Evolutionary conservation across 1,139 yeast genomes (phyloP).

Genomic region (Geotrichum histeridarum): DNA sequence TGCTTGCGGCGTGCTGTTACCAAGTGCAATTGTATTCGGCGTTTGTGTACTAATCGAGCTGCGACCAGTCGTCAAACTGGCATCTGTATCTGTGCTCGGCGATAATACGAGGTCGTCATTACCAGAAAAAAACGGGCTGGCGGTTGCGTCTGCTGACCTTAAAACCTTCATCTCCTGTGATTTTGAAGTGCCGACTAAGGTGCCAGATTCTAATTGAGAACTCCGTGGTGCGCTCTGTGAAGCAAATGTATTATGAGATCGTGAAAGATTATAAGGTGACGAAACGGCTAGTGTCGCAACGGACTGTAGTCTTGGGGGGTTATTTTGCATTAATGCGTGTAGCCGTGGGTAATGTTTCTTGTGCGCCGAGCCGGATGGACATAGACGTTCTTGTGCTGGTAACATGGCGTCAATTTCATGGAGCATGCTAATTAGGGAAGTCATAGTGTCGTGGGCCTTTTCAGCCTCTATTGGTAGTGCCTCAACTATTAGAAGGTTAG

Average conservation of each 20-base stretch:
- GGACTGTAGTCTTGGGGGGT: slow-evolving; percentile 1
- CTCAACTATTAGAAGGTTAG: slow-evolving; percentile 8
- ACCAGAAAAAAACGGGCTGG: not conserved
- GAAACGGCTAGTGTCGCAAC: not conserved
- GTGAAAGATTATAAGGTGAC: slow-evolving; percentile 1
- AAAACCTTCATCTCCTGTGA: not conserved
- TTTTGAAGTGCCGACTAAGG: not conserved
- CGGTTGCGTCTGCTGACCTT: no score
- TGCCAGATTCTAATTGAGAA: not conserved
- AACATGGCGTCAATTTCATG: slow-evolving; percentile 27
- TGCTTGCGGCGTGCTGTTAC: slow-evolving; percentile 5
- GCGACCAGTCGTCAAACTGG: not conserved
- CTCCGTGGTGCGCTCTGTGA: not conserved
- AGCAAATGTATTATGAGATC: slow-evolving; percentile 1
- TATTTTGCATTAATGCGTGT: slow-evolving; percentile 24
- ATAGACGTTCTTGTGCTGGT: slow-evolving; percentile 28
- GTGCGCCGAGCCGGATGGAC: slow-evolving; percentile 27
- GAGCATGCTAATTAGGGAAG: slow-evolving; percentile 22
- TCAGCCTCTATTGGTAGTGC: slow-evolving; percentile 22
- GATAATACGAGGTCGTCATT: not conserved
- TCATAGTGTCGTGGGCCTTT: slow-evolving; percentile 21
- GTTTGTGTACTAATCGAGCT: not conserved
- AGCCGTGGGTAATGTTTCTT: slow-evolving; percentile 33
- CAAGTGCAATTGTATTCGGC: slow-evolving; percentile 4
- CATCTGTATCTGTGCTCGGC: not conserved